A percentile compares a stretch with the other conserved stretches of the same genome.
Conservation (phyloP, 768 basidiomycete species). For the Calvatia gigantea region DNA sequence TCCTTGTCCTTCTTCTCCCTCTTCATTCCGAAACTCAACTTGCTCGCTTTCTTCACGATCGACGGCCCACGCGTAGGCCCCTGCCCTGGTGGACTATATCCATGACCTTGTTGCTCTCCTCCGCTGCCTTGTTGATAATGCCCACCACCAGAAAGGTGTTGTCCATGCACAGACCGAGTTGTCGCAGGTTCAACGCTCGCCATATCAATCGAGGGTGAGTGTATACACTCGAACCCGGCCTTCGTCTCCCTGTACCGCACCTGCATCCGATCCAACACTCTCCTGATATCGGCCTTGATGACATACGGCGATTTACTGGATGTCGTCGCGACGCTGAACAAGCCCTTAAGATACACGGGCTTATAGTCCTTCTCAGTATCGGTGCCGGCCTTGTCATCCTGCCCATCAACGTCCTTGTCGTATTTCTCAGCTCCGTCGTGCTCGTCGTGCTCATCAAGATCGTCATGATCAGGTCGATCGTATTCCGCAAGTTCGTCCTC, state of each 20-base stretch:
- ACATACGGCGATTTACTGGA: conserved; percentile 80
- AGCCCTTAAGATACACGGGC: conserved; percentile 91
- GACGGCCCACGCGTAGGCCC: conserved; percentile 41
- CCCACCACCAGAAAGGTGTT: conserved; percentile 16
- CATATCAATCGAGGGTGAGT: conserved; percentile 91
- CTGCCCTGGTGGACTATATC: conserved; percentile 23
- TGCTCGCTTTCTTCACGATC: conserved; percentile 71
- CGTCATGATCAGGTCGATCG: too few relatives aligned
- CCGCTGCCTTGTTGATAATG: conserved; percentile 42
- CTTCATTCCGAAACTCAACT: conserved; percentile 70
- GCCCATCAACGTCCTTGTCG: conserved; percentile 32
- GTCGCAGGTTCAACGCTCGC: conserved; percentile 55
- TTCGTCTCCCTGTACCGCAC: conserved; percentile 91
- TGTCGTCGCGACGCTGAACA: conserved; percentile 96
- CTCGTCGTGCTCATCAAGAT: conserved; percentile 24
- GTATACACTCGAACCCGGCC: conserved; percentile 94
- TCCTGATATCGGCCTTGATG: conserved; percentile 81
- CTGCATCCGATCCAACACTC: conserved; percentile 91
- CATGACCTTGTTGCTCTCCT: conserved; percentile 24
- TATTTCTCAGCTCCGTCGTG: not conserved
- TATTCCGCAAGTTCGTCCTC: not conserved
- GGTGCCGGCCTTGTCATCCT: conserved; percentile 30
- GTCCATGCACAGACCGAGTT: conserved; percentile 21
- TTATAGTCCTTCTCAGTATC: conserved; percentile 72
- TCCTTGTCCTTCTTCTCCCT: conserved; percentile 51